Base-by-base conservation (phyloP, 495 filamentous ascomycete genomes). In the Tirmania nivea region DNA sequence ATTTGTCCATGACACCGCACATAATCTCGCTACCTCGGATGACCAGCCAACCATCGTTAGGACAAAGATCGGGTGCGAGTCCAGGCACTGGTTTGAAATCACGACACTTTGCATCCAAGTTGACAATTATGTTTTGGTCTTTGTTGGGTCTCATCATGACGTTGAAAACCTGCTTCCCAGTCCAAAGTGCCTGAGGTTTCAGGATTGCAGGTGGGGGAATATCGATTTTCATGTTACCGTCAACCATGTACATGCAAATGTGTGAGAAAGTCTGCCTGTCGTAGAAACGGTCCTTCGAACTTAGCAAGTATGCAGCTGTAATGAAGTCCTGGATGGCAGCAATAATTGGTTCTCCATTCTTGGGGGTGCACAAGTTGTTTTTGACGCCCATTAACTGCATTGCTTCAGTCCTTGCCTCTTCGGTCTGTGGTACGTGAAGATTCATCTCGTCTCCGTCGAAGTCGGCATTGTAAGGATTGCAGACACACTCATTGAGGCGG, bases 381-480 rank as follows among this genome's bases (percentile, higher is more conserved):
- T 95, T 94, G 2, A 97, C 90, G 49, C 92, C 92, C 92, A 97
- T 97, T 45, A 97, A 68, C 63, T 87, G 84, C 67, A 93, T 90
- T 0, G 90, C 90, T 64, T 97, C 90, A 8, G 88, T 81, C 50
- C 92, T 77, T 11, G 90, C 90, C 69, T 97, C 90, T 69, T 96
- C 90, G 2, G 92, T 97, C 65, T 97, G 90, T 14, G 90, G 90
- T 6, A 97, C 87, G 67, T 97, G 90, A 56, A 97, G 67, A 61
- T 97, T 97, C 90, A 97, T 97, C 67, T 97, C 90, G 57, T 97
- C 90, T 59, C 90, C 90, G 60, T 97, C 90, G 63, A 97, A 97
- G 78, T 97, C 90, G 48, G 90, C 90, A 68, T 97, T 97, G 74
- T 97, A 97, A 9, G 90, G 90, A 47, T 85, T 89, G 65, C 90